Percentiles rank a stretch among this genome's conserved stretches.
phyloP scores from a whole-genome alignment of 345 rosid genomes.

The Erucastrum elatum region DNA sequence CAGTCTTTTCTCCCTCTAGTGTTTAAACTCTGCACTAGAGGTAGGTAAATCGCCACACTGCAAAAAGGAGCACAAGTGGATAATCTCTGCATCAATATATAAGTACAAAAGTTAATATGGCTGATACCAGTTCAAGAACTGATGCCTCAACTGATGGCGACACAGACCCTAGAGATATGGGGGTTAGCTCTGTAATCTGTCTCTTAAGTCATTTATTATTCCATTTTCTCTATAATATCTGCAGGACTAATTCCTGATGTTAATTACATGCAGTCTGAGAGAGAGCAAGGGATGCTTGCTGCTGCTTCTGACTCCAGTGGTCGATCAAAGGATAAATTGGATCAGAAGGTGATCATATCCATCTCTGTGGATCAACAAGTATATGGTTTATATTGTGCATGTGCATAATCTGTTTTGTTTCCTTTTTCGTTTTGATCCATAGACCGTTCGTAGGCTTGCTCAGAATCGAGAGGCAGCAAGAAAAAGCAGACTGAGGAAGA shows the following conservation, averaged over 20 bases:
- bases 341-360: constrained; percentile 67
- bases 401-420: constrained; percentile 24
- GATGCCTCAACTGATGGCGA: constrained; percentile 84
- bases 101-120: constrained; percentile 56
- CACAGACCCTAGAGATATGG: constrained; percentile 74
- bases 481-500: constrained; percentile 91
- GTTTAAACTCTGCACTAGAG: constrained; percentile 21
- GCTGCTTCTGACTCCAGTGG: constrained; percentile 81
- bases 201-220: constrained; percentile 13
- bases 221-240: constrained; percentile 23
- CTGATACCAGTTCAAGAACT: constrained; percentile 85
- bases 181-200: constrained; percentile 53
- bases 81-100: constrained; percentile 49
- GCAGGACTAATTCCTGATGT: constrained; percentile 21
- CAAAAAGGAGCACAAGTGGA: constrained; percentile 46
- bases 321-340: constrained; percentile 83
- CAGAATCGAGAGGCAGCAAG: constrained; percentile 99
- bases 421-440: constrained; percentile 22
- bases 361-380: constrained; percentile 6
- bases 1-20: constrained; percentile 24
- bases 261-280: constrained; percentile 59
- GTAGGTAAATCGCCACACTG: constrained; percentile 4
- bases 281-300: constrained; percentile 50
- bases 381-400: constrained; percentile 1
- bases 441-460: constrained; percentile 95